These are phyloP conservation scores for Monosporascus sp. DNA, from an alignment of 2,329 filamentous ascomycete species.

Conservation along the genomic window DNA sequence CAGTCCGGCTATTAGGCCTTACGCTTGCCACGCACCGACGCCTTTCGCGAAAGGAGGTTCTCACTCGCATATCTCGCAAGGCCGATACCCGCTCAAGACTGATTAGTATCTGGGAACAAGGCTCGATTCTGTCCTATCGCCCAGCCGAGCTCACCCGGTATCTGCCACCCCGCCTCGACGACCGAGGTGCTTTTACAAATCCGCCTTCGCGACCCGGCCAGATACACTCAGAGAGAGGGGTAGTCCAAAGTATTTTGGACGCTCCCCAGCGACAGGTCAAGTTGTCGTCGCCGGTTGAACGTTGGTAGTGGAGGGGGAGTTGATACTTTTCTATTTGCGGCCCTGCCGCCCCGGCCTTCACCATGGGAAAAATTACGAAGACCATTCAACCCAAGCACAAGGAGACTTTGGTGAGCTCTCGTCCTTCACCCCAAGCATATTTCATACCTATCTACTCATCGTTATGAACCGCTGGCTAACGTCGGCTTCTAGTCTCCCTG, in stretches of 20 bases:
- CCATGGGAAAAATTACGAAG: slow-evolving; percentile 65
- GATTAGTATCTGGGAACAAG: neutral
- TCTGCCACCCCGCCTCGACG: neutral
- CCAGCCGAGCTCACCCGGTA: neutral
- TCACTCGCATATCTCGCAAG: no score
- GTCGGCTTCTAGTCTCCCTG: slow-evolving; percentile 66
- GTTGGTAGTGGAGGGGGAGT: slow-evolving; percentile 54
- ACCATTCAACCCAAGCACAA: slow-evolving; percentile 61
- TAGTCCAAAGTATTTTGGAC: slow-evolving; percentile 23
- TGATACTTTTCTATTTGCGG: slow-evolving; percentile 40
- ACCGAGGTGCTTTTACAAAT: neutral
- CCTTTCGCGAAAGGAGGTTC: neutral
- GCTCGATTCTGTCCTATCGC: neutral
- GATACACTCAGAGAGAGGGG: slow-evolving; percentile 12
- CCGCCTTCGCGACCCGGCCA: neutral
- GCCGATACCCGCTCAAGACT: neutral
- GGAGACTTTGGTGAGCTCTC: slow-evolving; percentile 55
- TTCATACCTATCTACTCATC: neutral
- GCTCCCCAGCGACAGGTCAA: slow-evolving; percentile 24
- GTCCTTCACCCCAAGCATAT: neutral
- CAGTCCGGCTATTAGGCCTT: neutral
- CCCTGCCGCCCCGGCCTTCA: slow-evolving; percentile 52
- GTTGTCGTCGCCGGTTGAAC: slow-evolving; percentile 35
- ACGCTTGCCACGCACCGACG: neutral
- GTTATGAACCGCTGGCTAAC: slow-evolving; percentile 9